These are phyloP conservation scores for Xerocomus brunneocitrinus DNA, from an alignment of 768 basidiomycete genomes.

Conservation along the genomic window DNA sequence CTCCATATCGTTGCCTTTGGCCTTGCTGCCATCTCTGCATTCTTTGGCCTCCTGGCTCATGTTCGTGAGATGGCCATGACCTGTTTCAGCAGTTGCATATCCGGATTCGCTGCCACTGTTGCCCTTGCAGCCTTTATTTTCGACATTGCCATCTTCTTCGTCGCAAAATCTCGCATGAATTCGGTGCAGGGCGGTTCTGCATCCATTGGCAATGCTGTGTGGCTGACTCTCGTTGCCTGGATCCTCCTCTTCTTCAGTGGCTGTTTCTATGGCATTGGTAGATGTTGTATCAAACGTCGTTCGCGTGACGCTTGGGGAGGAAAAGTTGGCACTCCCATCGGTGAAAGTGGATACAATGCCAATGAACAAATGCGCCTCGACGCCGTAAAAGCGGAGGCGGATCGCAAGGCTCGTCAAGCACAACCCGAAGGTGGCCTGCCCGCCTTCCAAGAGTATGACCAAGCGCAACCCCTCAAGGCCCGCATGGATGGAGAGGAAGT, in stretches of 20 bases:
- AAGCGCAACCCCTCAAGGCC: conserved; percentile 57
- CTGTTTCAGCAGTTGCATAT: conserved; percentile 76
- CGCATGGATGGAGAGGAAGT: conserved; percentile 54
- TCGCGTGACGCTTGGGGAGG: conserved; percentile 37
- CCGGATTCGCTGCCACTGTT: conserved; percentile 74
- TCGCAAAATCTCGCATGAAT: conserved; percentile 83
- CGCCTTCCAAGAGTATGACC: conserved; percentile 64
- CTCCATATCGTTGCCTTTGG: conserved; percentile 86
- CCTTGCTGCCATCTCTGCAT: conserved; percentile 61
- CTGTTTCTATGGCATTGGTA: conserved; percentile 80
- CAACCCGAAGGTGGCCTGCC: conserved; percentile 65
- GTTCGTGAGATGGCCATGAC: conserved; percentile 82
- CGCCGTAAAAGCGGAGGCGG: conserved; percentile 82
- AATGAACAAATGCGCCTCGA: conserved; percentile 70
- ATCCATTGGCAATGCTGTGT: conserved; percentile 80
- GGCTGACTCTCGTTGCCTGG: conserved; percentile 88
- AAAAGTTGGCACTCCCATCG: conserved; percentile 28
- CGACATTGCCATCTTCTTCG: conserved; percentile 87
- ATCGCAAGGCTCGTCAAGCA: conserved; percentile 68
- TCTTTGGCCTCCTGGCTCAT: conserved; percentile 87
- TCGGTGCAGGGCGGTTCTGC: conserved; percentile 67
- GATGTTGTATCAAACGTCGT: conserved; percentile 74
- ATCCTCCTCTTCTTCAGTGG: conserved; percentile 85
- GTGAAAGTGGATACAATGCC: conserved; percentile 35
- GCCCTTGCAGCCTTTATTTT: conserved; percentile 88